Evolutionary conservation across 1,284 basidiomycete species (phyloP), one percentile per base, ranked within the genome.

Genomic region (Heterobasidion occidentale): DNA sequence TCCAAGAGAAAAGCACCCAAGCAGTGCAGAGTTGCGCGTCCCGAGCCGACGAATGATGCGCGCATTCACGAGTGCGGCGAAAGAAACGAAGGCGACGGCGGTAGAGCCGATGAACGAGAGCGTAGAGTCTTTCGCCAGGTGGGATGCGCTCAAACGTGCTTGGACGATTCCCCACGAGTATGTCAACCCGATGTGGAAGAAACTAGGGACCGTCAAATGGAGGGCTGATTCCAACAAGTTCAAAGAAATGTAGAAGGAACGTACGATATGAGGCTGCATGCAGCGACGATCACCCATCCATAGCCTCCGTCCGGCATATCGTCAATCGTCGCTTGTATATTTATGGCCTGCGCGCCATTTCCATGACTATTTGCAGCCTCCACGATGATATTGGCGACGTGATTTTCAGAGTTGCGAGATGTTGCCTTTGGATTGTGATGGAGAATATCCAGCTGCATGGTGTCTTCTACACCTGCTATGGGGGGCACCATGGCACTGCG

Each of bases 281-380:
- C 61, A 9, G 56, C 58, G 12, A 65, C 62, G 34, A 67, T 59
- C 3, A 62, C 59, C 65, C 65, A 65, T 42, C 63, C 63, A 51
- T 67, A 64, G 8, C 62, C 63, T 11, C 63, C 64, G n/a, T 66
- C 65, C 12, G 63, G 65, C 36, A 55, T 52, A n/a, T 59, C 59
- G 20, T 59, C 53, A 20, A 48, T 27, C 27, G 27, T 27, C 27
- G 27, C 27, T 27, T 27, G 27, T 27, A 27, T 27, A 27, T 27
- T 5, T 5, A 27, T 27, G 27, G 27, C 27, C 27, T 27, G 27
- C 5, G 27, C 5, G 27, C 27, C 4, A 27, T 27, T 6, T 27
- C 27, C 27, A 6, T 6, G 27, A 27, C 27, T 27, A 27, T 27
- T 4, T 27, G 27, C 27, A 27, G 27, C 27, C 27, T 27, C 27